phyloP scores from a whole-genome alignment of 352 stramenopile genomes.

The Globisporangium iwayamae region DNA sequence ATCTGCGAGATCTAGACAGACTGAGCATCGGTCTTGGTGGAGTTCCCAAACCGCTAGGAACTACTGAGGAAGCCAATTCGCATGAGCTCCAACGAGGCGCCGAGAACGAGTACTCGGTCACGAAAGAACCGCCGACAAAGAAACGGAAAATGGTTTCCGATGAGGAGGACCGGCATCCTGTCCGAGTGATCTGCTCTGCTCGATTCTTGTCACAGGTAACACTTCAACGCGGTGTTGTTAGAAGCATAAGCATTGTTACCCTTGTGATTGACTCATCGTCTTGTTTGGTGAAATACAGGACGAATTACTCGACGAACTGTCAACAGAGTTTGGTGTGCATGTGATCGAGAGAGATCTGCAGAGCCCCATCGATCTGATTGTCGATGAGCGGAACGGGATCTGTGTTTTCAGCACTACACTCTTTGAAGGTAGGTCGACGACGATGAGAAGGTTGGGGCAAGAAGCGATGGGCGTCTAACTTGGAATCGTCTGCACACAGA shows the following conservation, averaged over 20 bases:
- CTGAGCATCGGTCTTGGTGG: conserved; percentile 14
- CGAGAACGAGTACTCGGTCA: conserved; percentile 6
- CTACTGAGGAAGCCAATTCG: background rate
- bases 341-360: conserved; percentile 63
- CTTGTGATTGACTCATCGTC: background rate
- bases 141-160: conserved; percentile 20
- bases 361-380: conserved; percentile 47
- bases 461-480: background rate
- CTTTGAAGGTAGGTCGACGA: conserved; percentile 34
- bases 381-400: conserved; percentile 67
- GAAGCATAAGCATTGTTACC: background rate
- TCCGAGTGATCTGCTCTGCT: conserved; percentile 18
- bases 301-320: conserved; percentile 58
- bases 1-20: conserved; percentile 34
- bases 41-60: conserved; percentile 1
- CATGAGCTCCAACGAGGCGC: background rate
- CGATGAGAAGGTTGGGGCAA: background rate
- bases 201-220: conserved; percentile 10
- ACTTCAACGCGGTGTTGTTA: background rate
- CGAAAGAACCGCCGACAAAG: conserved; percentile 16
- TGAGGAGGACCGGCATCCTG: conserved; percentile 7
- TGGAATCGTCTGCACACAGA: background rate
- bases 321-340: conserved; percentile 43
- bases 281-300: conserved; percentile 27
- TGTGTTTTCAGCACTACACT: conserved; percentile 30